Conservation (phyloP, 352 stramenopile species). For the Globisporangium solare region DNA sequence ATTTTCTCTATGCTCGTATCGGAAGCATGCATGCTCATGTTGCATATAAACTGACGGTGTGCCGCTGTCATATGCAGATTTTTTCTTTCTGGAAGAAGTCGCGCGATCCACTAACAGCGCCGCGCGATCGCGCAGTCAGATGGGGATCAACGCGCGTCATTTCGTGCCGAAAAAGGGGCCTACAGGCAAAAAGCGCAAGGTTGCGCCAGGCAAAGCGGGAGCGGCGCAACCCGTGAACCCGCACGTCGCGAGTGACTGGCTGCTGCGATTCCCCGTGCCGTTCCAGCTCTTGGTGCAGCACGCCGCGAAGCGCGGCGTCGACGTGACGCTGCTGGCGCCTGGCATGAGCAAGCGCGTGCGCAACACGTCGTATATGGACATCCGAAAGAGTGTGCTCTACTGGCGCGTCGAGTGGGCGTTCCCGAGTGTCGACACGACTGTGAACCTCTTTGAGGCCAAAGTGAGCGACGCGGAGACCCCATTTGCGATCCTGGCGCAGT, state of each 20-base stretch:
- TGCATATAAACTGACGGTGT: neutral
- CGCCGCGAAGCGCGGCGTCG: constrained; percentile 59
- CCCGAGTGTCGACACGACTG: constrained; percentile 34
- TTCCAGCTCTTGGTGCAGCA: constrained; percentile 69
- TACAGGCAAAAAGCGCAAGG: constrained; percentile 23
- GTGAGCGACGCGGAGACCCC: constrained; percentile 50
- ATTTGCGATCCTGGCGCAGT: constrained; percentile 53
- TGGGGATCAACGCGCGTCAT: constrained; percentile 29
- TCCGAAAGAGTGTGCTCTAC: constrained; percentile 48
- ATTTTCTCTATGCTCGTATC: neutral
- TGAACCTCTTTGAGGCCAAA: constrained; percentile 46
- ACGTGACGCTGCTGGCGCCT: constrained; percentile 62
- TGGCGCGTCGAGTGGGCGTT: constrained; percentile 84
- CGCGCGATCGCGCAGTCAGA: constrained; percentile 29
- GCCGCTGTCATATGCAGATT: constrained; percentile 29
- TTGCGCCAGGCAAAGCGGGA: constrained; percentile 6
- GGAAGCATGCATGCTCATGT: neutral
- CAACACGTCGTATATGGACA: constrained; percentile 78
- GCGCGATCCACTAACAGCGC: constrained; percentile 52
- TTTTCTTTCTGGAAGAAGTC: constrained; percentile 74
- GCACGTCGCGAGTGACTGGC: constrained; percentile 63
- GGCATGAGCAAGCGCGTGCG: constrained; percentile 77
- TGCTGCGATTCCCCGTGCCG: constrained; percentile 61
- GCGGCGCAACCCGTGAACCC: constrained; percentile 34
- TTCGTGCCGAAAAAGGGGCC: constrained; percentile 10